These are phyloP conservation scores for Backusella tuberculispora DNA, from an alignment of 192 early-diverging fungal genomes.

Conservation along the genomic window DNA sequence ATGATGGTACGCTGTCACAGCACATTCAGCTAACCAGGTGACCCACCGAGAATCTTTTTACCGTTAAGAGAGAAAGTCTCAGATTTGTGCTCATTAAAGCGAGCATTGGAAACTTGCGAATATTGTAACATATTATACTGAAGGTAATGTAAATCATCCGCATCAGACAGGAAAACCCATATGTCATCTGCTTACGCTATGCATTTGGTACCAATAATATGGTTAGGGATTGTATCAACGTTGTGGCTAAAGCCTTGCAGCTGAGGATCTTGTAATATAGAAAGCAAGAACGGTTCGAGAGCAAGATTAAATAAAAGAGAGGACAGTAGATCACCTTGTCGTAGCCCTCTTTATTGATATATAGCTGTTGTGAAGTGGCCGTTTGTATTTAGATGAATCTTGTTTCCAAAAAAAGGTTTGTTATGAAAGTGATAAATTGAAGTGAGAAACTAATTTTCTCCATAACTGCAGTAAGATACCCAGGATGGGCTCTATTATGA, in stretches of 20 bases:
- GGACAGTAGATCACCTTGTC: constrained; percentile 36
- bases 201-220: background rate
- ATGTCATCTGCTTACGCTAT: constrained; percentile 30
- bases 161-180: background rate
- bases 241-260: background rate
- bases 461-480: background rate
- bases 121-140: background rate
- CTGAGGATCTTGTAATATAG: background rate
- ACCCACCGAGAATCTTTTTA: too few relatives aligned
- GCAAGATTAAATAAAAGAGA: constrained; percentile 29
- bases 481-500: background rate
- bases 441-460: background rate
- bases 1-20: too few relatives aligned
- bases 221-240: too few relatives aligned
- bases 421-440: background rate
- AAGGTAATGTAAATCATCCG: constrained; percentile 6
- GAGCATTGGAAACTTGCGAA: too few relatives aligned
- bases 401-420: background rate
- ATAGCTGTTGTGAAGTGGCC: background rate
- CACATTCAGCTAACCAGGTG: too few relatives aligned
- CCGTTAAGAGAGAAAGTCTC: too few relatives aligned
- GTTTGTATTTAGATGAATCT: background rate
- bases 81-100: too few relatives aligned
- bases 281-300: constrained; percentile 23
- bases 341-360: constrained; percentile 22